Conservation (phyloP, 2,329 filamentous ascomycete genomes). For the Seiridium cupressi region DNA sequence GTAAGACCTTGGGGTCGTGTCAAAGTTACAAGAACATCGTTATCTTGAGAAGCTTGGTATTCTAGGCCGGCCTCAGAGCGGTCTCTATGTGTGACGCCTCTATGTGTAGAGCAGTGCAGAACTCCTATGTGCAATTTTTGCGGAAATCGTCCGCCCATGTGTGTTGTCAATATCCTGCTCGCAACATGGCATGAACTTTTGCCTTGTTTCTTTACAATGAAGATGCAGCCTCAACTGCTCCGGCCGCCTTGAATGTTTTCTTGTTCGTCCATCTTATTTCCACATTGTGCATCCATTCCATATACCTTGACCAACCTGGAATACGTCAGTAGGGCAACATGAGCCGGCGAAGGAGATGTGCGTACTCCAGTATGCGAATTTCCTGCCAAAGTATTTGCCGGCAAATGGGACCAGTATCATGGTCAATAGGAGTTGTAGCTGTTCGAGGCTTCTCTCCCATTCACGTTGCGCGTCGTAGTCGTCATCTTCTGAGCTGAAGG, state of each 20-base stretch:
- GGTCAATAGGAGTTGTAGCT: conserved; percentile 86
- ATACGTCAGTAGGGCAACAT: not conserved
- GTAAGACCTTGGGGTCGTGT: not conserved
- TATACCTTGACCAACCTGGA: conserved; percentile 85
- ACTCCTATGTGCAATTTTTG: conserved; percentile 2
- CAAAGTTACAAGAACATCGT: too few relatives aligned
- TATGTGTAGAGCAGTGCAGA: not conserved
- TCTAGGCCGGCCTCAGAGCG: not conserved
- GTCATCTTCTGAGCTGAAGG: conserved; percentile 54
- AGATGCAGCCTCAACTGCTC: conserved; percentile 59
- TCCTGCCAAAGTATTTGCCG: conserved; percentile 92
- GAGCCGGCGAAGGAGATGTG: conserved; percentile 16
- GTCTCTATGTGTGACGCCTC: not conserved
- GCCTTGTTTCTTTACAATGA: not conserved
- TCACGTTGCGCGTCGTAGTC: conserved; percentile 87
- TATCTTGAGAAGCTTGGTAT: not conserved
- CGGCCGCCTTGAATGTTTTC: conserved; percentile 59
- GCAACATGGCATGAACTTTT: not conserved
- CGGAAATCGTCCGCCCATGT: not conserved
- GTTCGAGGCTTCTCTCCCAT: conserved; percentile 92
- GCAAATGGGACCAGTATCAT: conserved; percentile 94
- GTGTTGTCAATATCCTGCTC: not conserved
- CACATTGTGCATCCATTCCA: conserved; percentile 88
- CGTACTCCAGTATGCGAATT: conserved; percentile 95
- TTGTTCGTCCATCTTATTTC: conserved; percentile 68